Conservation (phyloP, 2,329 filamentous ascomycete species). For the Xylaria sp. region DNA sequence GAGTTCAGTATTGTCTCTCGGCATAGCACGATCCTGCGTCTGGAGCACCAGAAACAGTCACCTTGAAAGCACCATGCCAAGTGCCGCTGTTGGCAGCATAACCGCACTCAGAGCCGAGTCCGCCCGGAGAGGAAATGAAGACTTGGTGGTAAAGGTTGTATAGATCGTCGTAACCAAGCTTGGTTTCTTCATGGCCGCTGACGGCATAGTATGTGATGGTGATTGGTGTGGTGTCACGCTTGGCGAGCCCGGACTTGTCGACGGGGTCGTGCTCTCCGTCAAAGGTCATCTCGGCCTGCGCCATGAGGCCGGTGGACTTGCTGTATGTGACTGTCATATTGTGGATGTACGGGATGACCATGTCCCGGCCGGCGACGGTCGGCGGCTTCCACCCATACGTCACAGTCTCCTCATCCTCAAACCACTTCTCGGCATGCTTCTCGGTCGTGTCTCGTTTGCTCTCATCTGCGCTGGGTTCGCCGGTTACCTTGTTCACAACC, state of each 20-base stretch:
- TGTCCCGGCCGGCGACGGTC: not conserved
- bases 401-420: not conserved
- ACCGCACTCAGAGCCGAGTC: not conserved
- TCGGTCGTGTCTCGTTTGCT: not conserved
- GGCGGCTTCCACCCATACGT: not conserved
- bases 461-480: not conserved
- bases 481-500: not conserved
- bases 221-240: not conserved
- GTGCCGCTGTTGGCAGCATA: not conserved
- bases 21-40: not conserved
- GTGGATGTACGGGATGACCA: not conserved
- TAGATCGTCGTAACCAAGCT: not conserved
- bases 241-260: not conserved
- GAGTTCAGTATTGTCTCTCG: not conserved
- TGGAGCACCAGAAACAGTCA: not conserved
- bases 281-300: not conserved
- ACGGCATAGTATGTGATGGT: not conserved
- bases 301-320: not conserved
- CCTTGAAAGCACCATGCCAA: conserved; percentile 3
- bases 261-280: not conserved
- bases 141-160: not conserved
- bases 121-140: not conserved
- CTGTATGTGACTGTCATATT: not conserved
- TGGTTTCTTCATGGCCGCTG: not conserved
- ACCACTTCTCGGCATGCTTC: not conserved